Conservation (phyloP, 805 yeast genomes). For the Candida arabinofermentans region DNA sequence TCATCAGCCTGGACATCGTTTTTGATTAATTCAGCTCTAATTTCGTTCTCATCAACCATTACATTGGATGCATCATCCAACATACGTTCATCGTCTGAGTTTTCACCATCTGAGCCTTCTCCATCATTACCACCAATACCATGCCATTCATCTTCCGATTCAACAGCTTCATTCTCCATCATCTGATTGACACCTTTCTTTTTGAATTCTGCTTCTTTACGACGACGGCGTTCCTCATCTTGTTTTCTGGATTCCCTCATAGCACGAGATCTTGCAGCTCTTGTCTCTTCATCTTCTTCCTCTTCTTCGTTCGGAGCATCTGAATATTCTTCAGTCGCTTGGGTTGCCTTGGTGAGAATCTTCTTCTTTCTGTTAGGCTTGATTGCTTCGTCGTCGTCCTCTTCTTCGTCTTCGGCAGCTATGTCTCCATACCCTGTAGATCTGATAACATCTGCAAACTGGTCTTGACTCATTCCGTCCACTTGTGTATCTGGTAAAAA, state of each 20-base stretch:
- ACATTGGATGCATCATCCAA: conserved; percentile 64
- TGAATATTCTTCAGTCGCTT: neutral
- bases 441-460: conserved; percentile 1
- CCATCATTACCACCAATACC: conserved; percentile 77
- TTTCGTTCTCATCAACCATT: conserved; percentile 52
- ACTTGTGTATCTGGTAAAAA: conserved; percentile 29
- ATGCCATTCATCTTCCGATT: conserved; percentile 85
- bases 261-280: conserved; percentile 22
- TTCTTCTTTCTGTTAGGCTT: neutral
- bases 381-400: conserved; percentile 2
- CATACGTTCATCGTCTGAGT: conserved; percentile 76
- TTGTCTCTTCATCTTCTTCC: conserved; percentile 37
- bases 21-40: conserved; percentile 53
- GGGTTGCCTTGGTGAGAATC: neutral
- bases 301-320: conserved; percentile 3
- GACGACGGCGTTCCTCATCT: conserved; percentile 21
- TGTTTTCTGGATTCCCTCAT: conserved; percentile 22
- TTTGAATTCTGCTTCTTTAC: conserved; percentile 49
- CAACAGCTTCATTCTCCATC: conserved; percentile 80
- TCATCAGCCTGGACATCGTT: conserved; percentile 62
- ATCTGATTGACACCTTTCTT: conserved; percentile 54
- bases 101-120: conserved; percentile 51
- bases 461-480: conserved; percentile 14
- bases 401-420: conserved; percentile 30
- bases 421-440: conserved; percentile 20